Evolutionary conservation across 2,329 filamentous ascomycete species (phyloP).

Genomic region (Exophiala spinifera): DNA sequence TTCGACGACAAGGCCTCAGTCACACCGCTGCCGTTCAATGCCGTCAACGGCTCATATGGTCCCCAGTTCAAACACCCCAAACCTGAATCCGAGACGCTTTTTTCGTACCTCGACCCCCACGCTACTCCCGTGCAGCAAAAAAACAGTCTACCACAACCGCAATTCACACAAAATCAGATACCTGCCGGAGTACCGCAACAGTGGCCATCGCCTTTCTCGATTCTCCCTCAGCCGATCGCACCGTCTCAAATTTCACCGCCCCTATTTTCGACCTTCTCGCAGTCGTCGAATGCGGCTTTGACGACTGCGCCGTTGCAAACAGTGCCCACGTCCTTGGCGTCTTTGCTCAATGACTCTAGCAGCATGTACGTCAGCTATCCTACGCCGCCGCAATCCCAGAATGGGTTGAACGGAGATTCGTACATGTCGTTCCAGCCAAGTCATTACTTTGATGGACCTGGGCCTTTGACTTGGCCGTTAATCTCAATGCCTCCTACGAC

Average conservation of each 20-base stretch:
- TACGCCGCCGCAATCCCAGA: slow-evolving; percentile 17
- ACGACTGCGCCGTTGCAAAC: slow-evolving; percentile 8
- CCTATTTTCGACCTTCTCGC: slow-evolving; percentile 8
- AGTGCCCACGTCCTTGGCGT: slow-evolving; percentile 24
- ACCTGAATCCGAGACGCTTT: neutral
- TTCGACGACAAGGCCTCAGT: slow-evolving; percentile 10
- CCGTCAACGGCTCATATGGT: slow-evolving; percentile 7
- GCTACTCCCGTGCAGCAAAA: neutral
- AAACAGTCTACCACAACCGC: slow-evolving; percentile 14
- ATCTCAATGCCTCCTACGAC: slow-evolving; percentile 18
- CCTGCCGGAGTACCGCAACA: slow-evolving; percentile 6
- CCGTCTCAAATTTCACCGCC: slow-evolving; percentile 12
- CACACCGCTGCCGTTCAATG: slow-evolving; percentile 2
- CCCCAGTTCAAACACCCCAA: slow-evolving; percentile 5
- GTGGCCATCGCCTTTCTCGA: slow-evolving; percentile 11
- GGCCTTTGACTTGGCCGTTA: slow-evolving; percentile 17
- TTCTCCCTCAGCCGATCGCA: slow-evolving; percentile 10
- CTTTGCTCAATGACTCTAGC: slow-evolving; percentile 22
- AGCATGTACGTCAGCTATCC: slow-evolving; percentile 18
- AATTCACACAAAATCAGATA: slow-evolving; percentile 15
- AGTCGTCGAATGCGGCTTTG: slow-evolving; percentile 5
- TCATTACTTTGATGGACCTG: slow-evolving; percentile 21
- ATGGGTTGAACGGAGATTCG: slow-evolving; percentile 6
- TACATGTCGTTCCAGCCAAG: slow-evolving; percentile 17
- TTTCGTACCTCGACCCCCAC: slow-evolving; percentile 4